Conservation (phyloP, 2,329 filamentous ascomycete genomes). For the Scleromitrula shiraiana region DNA sequence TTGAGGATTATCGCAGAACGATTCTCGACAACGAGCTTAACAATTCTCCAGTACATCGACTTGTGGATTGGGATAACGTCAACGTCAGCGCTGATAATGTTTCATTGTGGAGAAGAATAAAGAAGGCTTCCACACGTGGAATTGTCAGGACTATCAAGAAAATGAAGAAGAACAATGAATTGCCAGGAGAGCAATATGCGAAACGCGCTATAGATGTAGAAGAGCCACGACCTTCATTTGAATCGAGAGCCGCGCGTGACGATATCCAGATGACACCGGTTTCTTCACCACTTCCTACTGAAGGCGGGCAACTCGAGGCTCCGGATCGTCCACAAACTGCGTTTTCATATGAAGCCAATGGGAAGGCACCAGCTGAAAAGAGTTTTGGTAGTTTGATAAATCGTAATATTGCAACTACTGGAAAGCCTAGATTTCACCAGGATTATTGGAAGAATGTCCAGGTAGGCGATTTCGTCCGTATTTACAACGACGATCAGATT, state of each 20-base stretch:
- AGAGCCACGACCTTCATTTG: constrained; percentile 44
- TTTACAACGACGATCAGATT: constrained; percentile 94
- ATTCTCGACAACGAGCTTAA: constrained; percentile 89
- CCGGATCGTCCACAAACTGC: constrained; percentile 30
- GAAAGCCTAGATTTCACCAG: constrained; percentile 78
- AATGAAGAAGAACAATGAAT: constrained; percentile 41
- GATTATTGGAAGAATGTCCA: constrained; percentile 93
- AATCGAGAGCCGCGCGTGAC: constrained; percentile 51
- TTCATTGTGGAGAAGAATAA: constrained; percentile 77
- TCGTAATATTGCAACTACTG: constrained; percentile 52
- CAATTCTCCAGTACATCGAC: constrained; percentile 86
- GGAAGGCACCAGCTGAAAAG: constrained; percentile 29
- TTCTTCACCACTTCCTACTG: constrained; percentile 62
- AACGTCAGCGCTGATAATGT: constrained; percentile 85
- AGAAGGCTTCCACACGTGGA: constrained; percentile 63
- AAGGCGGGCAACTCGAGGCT: constrained; percentile 20
- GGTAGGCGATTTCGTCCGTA: constrained; percentile 91
- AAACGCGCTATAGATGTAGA: constrained; percentile 19
- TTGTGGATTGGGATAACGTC: constrained; percentile 85
- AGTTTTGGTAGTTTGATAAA: constrained; percentile 68
- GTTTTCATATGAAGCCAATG: constrained; percentile 35
- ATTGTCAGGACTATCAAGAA: constrained; percentile 36
- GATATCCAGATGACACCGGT: constrained; percentile 96
- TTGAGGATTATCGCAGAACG: constrained; percentile 91
- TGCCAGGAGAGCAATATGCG: constrained; percentile 17